phyloP scores from a whole-genome alignment of 2,329 filamentous ascomycete species.

The Monilinia vaccinii-corymbosi region DNA sequence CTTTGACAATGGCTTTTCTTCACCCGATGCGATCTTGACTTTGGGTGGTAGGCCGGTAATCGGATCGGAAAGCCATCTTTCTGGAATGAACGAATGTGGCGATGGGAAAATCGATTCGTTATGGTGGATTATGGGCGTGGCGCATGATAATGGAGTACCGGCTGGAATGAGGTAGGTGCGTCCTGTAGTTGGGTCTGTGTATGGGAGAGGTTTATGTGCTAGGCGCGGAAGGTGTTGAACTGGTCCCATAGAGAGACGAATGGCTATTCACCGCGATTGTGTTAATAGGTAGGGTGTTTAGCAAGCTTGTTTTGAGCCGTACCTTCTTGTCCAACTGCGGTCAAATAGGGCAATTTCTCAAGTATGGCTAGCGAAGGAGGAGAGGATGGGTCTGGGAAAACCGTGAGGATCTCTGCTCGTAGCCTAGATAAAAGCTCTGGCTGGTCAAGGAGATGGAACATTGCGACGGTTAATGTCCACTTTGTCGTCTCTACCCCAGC shows the following conservation, averaged over 20 bases:
- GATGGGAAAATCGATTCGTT: conserved; percentile 33
- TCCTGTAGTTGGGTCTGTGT: conserved; percentile 14
- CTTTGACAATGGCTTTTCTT: conserved; percentile 12
- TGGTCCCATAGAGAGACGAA: conserved; percentile 30
- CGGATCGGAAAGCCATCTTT: conserved; percentile 33
- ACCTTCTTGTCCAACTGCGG: conserved; percentile 30
- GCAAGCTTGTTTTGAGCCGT: neutral
- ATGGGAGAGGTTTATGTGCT: conserved; percentile 16
- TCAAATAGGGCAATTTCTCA: conserved; percentile 28
- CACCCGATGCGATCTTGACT: neutral
- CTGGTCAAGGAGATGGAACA: conserved; percentile 33
- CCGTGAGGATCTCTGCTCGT: conserved; percentile 29
- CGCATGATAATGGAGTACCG: conserved; percentile 34
- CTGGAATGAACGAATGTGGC: conserved; percentile 33
- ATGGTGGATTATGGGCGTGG: conserved; percentile 32
- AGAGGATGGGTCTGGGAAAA: neutral
- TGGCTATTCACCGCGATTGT: neutral
- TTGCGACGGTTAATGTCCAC: conserved; percentile 28
- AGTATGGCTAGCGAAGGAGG: conserved; percentile 17
- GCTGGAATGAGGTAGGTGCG: conserved; percentile 14
- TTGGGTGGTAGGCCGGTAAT: neutral
- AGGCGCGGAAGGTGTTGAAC: conserved; percentile 25
- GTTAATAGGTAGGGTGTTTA: neutral
- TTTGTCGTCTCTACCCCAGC: conserved; percentile 34
- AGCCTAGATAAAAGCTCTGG: conserved; percentile 28